A percentile compares a stretch with the other conserved stretches of the same genome.
Conservation (phyloP, 106 monocot species). For the Allium cepa region DNA sequence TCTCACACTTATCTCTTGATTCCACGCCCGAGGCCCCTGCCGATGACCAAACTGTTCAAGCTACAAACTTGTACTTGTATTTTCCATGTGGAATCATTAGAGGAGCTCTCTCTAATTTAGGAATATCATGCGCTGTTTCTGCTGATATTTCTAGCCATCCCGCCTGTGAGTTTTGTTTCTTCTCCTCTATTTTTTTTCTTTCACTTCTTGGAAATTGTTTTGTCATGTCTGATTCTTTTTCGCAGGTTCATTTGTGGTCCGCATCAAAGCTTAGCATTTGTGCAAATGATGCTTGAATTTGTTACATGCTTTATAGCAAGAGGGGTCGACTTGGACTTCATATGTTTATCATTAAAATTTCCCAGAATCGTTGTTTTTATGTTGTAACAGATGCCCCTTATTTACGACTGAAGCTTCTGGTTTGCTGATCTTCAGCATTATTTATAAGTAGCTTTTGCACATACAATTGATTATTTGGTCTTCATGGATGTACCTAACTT, state of each 20-base stretch:
- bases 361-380: too few relatives aligned
- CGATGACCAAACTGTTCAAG: constrained; percentile 31
- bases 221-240: not conserved
- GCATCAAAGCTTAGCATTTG: constrained; percentile 3
- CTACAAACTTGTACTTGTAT: constrained; percentile 82
- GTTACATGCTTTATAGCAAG: too few relatives aligned
- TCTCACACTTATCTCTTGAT: constrained; percentile 64
- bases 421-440: too few relatives aligned
- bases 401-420: too few relatives aligned
- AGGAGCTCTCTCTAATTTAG: constrained; percentile 87
- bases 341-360: too few relatives aligned
- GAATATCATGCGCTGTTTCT: constrained; percentile 87
- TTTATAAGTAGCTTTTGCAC: too few relatives aligned
- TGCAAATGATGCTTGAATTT: not conserved
- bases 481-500: too few relatives aligned
- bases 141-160: constrained; percentile 88
- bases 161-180: constrained; percentile 52
- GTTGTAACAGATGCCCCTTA: too few relatives aligned
- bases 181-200: not conserved
- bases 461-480: too few relatives aligned
- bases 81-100: constrained; percentile 97
- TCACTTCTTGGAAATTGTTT: not conserved
- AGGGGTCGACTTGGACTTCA: too few relatives aligned
- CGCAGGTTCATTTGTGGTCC: constrained; percentile 10
- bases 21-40: constrained; percentile 26